phyloP scores from a whole-genome alignment of 2,329 filamentous ascomycete genomes.

The Trichocomaceae sp. region DNA sequence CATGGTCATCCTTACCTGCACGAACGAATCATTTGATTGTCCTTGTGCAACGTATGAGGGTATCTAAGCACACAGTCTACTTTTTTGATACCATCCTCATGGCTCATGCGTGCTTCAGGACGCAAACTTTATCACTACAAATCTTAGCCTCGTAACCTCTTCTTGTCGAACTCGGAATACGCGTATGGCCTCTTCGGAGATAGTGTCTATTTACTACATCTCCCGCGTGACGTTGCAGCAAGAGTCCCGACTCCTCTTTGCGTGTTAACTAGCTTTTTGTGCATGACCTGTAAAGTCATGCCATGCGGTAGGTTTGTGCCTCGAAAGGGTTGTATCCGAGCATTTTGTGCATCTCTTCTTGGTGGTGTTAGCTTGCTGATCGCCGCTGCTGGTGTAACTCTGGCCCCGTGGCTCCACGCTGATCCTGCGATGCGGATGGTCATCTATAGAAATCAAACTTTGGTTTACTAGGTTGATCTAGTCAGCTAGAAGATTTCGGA shows the following conservation, averaged over 20 bases:
- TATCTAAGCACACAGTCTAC: too few relatives aligned
- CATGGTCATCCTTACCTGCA: too few relatives aligned
- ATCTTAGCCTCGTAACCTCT: too few relatives aligned
- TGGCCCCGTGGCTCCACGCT: conserved; percentile 2
- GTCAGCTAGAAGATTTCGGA: not conserved
- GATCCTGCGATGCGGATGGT: conserved; percentile 1
- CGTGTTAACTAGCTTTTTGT: not conserved
- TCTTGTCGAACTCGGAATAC: not conserved
- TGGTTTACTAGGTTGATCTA: not conserved
- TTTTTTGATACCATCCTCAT: too few relatives aligned
- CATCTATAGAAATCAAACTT: conserved; percentile 1
- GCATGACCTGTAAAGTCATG: not conserved
- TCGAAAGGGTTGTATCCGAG: not conserved
- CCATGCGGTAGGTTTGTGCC: not conserved
- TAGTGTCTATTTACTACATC: too few relatives aligned
- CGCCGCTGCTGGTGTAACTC: not conserved
- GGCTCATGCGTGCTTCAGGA: too few relatives aligned
- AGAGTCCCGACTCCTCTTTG: not conserved
- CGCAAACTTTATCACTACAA: too few relatives aligned
- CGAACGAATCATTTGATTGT: too few relatives aligned
- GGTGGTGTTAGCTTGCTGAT: conserved; percentile 2
- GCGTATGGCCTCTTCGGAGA: too few relatives aligned
- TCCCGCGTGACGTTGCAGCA: not conserved
- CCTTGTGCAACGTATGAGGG: too few relatives aligned
- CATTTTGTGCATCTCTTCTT: too few relatives aligned